These are phyloP conservation scores for Starmerella ratchasimensis DNA, from an alignment of 805 yeast genomes.

Conservation along the genomic window DNA sequence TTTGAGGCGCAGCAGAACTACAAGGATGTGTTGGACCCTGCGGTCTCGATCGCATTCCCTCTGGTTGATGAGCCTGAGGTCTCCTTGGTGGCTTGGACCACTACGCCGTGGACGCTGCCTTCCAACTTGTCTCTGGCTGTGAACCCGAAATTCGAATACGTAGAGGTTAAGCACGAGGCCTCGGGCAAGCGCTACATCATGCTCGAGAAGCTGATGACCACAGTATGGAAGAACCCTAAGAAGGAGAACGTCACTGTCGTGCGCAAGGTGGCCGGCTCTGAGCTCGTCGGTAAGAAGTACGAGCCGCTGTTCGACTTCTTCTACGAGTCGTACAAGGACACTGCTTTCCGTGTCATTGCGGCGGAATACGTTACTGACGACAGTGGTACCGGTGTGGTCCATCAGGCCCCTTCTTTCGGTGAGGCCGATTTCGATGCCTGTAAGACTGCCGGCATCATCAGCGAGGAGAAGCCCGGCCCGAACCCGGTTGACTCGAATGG, in stretches of 20 bases:
- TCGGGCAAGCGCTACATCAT: constrained; percentile 68
- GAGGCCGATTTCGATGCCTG: constrained; percentile 91
- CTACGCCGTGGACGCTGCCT: constrained; percentile 99
- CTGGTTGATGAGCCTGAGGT: constrained; percentile 69
- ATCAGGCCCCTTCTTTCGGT: constrained; percentile 98
- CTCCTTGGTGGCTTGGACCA: constrained; percentile 91
- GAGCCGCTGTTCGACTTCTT: constrained; percentile 76
- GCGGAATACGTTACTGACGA: constrained; percentile 82
- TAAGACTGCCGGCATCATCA: constrained; percentile 58
- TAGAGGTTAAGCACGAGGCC: constrained; percentile 82
- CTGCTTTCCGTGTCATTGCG: constrained; percentile 68
- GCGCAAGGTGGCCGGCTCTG: constrained; percentile 66
- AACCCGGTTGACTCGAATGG: constrained; percentile 94
- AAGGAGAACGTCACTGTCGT: constrained; percentile 75
- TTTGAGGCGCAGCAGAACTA: constrained; percentile 98
- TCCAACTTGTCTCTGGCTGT: constrained; percentile 87
- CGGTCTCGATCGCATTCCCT: constrained; percentile 83
- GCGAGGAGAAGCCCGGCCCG: constrained; percentile 61
- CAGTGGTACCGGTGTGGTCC: constrained; percentile 98
- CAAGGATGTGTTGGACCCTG: constrained; percentile 95
- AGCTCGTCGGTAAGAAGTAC: constrained; percentile 66
- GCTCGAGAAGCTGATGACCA: constrained; percentile 65
- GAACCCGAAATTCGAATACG: constrained; percentile 78
- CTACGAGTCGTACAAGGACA: constrained; percentile 54
- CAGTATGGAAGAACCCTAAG: constrained; percentile 88